Base-by-base conservation (phyloP, 495 filamentous ascomycete genomes). In the Tuber microsphaerosporum region DNA sequence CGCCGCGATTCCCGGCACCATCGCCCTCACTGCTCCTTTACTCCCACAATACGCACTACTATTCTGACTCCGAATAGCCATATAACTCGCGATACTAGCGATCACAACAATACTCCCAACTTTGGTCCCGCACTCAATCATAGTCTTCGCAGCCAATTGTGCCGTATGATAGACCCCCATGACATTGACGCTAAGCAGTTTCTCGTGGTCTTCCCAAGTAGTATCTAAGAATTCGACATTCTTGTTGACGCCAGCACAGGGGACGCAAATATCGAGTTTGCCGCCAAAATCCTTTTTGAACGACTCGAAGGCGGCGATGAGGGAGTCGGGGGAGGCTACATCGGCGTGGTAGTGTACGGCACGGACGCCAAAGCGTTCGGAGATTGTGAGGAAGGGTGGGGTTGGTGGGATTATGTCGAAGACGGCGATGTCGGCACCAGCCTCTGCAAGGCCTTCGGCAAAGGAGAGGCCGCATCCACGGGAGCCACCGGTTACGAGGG, bases 401-500 rank as follows among this genome's bases (percentile, higher is more conserved):
- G 48, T 70, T 6, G 81, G 82, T 6, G 75, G 41, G 56, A 86
- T 84, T 6, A 86, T 74, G 72, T 87, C 86, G 73, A 83, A 83
- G 65, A 83, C 79, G n/a, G 81, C 82, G 20, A 83, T 45, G 41
- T 83, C 75, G 12, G 82, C 82, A n/a, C 82, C 82, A 19, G 82
- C 82, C 70, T 83, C 81, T 9, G 82, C 82, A 51, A 83, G 82
- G 19, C 79, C 82, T 75, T 81, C 72, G 16, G 81, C 79, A 37
- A 83, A 83, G 46, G 82, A 65, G 75, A 87, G 84, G 34, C 94
- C 94, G 20, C 97, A 84, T n/a, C 94, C 94, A 73, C 94, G 86
- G n/a, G 91, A 93, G 56, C 94, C 94, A 56, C 94, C 93, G 10
- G 93, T 97, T n/a, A 97, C 89, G 74, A 97, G 91, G 76, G 92